phyloP scores from a whole-genome alignment of 2,329 filamentous ascomycete species.

The Ophiostoma sp. region DNA sequence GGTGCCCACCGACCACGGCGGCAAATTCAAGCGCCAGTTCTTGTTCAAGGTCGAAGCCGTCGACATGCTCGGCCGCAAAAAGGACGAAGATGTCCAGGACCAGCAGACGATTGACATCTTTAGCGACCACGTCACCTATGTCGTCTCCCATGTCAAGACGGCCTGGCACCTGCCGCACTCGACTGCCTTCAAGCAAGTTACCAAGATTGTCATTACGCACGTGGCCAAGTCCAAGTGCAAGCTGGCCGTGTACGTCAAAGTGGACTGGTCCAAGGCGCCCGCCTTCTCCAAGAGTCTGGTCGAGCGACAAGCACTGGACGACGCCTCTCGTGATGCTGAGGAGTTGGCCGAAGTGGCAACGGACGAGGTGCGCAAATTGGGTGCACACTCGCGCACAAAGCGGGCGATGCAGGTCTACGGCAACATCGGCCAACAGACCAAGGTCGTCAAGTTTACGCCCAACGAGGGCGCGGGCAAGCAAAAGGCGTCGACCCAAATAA shows the following conservation, averaged over 20 bases:
- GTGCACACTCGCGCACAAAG: slow-evolving; percentile 71
- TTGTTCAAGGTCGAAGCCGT: slow-evolving; percentile 71
- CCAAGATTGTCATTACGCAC: slow-evolving; percentile 92
- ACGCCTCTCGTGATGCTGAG: slow-evolving; percentile 70
- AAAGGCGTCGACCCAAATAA: slow-evolving; percentile 52
- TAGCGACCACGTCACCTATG: slow-evolving; percentile 71
- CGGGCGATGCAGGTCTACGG: slow-evolving; percentile 80
- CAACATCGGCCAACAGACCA: slow-evolving; percentile 67
- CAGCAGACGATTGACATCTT: slow-evolving; percentile 83
- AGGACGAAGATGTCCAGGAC: slow-evolving; percentile 68
- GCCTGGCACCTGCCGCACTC: slow-evolving; percentile 85
- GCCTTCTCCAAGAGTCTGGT: slow-evolving; percentile 61
- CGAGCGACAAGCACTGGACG: slow-evolving; percentile 72
- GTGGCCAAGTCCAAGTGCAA: slow-evolving; percentile 90
- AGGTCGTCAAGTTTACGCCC: slow-evolving; percentile 62
- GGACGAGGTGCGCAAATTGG: slow-evolving; percentile 74
- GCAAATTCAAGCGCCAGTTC: slow-evolving; percentile 74
- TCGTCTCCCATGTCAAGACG: slow-evolving; percentile 62
- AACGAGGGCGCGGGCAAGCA: slow-evolving; percentile 46
- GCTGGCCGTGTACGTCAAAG: slow-evolving; percentile 79
- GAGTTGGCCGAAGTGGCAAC: slow-evolving; percentile 74
- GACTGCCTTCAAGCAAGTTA: slow-evolving; percentile 75
- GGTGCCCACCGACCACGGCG: slow-evolving; percentile 64
- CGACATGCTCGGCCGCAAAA: slow-evolving; percentile 64
- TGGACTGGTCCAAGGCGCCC: slow-evolving; percentile 79